A percentile compares a stretch with the other conserved stretches of the same genome.
phyloP scores from a whole-genome alignment of 495 filamentous ascomycete species.

The Rhizodiscina lignyota region DNA sequence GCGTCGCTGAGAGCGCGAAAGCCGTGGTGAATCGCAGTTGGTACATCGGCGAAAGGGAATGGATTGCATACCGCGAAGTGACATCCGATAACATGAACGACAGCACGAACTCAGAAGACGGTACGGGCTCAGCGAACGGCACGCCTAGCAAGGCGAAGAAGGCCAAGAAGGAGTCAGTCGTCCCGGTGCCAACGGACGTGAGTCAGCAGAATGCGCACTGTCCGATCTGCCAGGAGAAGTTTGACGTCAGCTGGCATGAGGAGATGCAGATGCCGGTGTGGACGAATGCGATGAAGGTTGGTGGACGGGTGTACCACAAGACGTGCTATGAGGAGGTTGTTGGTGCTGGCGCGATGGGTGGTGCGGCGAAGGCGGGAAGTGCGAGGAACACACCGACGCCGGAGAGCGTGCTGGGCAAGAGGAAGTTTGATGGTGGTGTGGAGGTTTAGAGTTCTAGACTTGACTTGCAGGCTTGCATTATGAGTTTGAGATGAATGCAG shows the following conservation, averaged over 20 bases:
- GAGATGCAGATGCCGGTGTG: constrained; percentile 93
- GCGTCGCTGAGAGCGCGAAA: constrained; percentile 64
- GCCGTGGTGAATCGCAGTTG: constrained; percentile 77
- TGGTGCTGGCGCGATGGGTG: constrained; percentile 41
- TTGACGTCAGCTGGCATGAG: constrained; percentile 76
- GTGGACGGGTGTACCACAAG: constrained; percentile 63
- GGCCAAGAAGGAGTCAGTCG: constrained; percentile 52
- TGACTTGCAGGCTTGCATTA: too few relatives aligned
- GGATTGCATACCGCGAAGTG: constrained; percentile 69
- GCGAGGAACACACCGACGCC: neutral
- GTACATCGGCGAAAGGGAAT: constrained; percentile 89
- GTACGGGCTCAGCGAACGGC: constrained; percentile 14
- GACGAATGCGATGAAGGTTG: constrained; percentile 72
- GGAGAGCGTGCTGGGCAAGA: neutral
- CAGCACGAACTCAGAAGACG: constrained; percentile 4
- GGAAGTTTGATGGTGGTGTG: neutral
- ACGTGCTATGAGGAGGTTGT: constrained; percentile 76
- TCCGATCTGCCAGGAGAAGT: constrained; percentile 89
- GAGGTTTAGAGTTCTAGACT: too few relatives aligned
- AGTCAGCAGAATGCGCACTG: constrained; percentile 54
- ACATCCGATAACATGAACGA: constrained; percentile 24
- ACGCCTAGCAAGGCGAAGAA: constrained; percentile 15
- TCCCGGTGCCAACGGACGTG: constrained; percentile 68
- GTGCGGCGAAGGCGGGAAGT: neutral
- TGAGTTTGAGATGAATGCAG: too few relatives aligned